Evolutionary conservation across 2,329 filamentous ascomycete genomes (phyloP).

Genomic region (Fusarium torreyae): DNA sequence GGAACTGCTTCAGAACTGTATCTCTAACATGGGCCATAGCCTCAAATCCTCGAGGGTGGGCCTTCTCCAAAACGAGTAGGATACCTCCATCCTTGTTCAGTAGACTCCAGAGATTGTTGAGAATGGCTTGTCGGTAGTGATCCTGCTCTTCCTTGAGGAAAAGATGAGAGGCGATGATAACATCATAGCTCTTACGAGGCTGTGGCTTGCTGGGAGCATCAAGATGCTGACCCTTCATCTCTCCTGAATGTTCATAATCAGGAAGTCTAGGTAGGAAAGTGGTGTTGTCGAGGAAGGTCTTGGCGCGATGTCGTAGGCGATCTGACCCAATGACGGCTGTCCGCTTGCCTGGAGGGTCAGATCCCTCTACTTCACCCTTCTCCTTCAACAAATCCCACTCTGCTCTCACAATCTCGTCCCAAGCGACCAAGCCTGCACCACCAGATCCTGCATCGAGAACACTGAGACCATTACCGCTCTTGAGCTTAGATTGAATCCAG

Average conservation of each 20-base stretch:
- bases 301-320: conserved; percentile 80
- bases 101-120: conserved; percentile 92
- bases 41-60: conserved; percentile 91
- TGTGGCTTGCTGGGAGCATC: conserved; percentile 70
- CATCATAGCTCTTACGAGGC: conserved; percentile 84
- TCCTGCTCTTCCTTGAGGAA: conserved; percentile 83
- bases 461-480: conserved; percentile 69
- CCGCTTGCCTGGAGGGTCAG: conserved; percentile 76
- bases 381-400: conserved; percentile 83
- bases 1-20: conserved; percentile 81
- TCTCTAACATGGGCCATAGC: conserved; percentile 88
- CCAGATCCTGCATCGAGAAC: conserved; percentile 83
- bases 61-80: conserved; percentile 90
- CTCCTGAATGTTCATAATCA: conserved; percentile 80
- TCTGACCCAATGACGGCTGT: conserved; percentile 86
- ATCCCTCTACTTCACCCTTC: conserved; percentile 59
- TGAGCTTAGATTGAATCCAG: conserved; percentile 78
- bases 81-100: conserved; percentile 88
- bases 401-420: conserved; percentile 82
- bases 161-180: conserved; percentile 90
- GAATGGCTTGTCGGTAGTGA: conserved; percentile 80
- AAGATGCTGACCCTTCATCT: conserved; percentile 71
- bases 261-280: conserved; percentile 94
- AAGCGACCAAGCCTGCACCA: conserved; percentile 81
- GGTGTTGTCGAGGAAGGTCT: conserved; percentile 85